phyloP scores from a whole-genome alignment of 345 rosid genomes.

The Aethionema arabicum region DNA sequence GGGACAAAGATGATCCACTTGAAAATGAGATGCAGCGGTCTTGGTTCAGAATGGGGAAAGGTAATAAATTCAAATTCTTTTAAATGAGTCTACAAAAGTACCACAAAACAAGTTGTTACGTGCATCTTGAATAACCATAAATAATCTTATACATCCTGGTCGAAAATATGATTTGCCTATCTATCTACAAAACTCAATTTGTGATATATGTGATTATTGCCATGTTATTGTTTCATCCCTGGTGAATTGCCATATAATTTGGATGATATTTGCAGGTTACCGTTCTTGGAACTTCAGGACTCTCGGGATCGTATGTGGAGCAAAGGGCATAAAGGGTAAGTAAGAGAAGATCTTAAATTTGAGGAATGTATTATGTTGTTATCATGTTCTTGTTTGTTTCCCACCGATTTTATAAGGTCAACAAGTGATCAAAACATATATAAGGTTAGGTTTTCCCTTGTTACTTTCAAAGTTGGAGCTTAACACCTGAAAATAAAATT shows the following conservation, averaged over 20 bases:
- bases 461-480: conserved; percentile 19
- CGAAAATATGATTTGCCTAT: not conserved
- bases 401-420: conserved; percentile 34
- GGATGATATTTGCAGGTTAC: conserved; percentile 55
- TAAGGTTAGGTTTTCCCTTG: conserved; percentile 22
- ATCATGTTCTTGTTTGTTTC: conserved; percentile 23
- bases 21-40: conserved; percentile 95
- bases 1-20: conserved; percentile 93
- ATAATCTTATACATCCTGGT: conserved; percentile 7
- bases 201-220: not conserved
- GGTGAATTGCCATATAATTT: not conserved
- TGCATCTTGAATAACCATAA: conserved; percentile 6
- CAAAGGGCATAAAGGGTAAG: conserved; percentile 51
- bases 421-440: conserved; percentile 26
- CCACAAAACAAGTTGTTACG: not conserved
- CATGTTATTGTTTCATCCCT: not conserved
- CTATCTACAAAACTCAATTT: not conserved
- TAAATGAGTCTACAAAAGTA: not conserved
- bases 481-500: conserved; percentile 26
- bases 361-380: conserved; percentile 21
- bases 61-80: conserved; percentile 39
- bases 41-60: conserved; percentile 93
- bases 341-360: conserved; percentile 7
- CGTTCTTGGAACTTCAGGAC: conserved; percentile 88
- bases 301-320: conserved; percentile 88